These are phyloP conservation scores for Nicotiana obtusifolia DNA, from an alignment of 257 asterid genomes.

Conservation along the genomic window DNA sequence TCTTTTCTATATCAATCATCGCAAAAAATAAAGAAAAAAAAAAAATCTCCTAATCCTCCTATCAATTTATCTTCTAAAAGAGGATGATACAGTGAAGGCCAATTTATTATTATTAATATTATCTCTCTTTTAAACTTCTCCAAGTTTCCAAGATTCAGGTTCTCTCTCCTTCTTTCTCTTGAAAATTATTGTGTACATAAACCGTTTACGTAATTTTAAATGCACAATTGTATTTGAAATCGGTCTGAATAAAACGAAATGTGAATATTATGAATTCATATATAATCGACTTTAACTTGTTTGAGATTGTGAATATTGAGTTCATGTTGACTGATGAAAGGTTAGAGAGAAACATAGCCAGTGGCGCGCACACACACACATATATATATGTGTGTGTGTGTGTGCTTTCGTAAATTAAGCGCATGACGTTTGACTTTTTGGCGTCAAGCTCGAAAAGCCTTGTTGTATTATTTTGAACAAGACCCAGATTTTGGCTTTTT, in stretches of 20 bases:
- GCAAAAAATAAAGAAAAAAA: neutral
- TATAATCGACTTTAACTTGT: neutral
- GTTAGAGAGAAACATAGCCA: neutral
- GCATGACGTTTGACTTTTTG: too few relatives aligned
- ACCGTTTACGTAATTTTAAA: neutral
- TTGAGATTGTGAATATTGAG: neutral
- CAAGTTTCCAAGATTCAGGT: conserved; percentile 19
- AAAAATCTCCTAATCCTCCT: neutral
- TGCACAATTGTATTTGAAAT: neutral
- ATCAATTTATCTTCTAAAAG: neutral
- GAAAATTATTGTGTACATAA: neutral
- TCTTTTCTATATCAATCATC: neutral
- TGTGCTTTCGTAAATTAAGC: too few relatives aligned
- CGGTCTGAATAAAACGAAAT: neutral
- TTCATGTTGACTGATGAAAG: neutral
- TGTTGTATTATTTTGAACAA: too few relatives aligned
- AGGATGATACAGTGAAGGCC: neutral
- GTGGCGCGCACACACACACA: too few relatives aligned
- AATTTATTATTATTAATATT: neutral
- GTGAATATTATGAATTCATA: neutral
- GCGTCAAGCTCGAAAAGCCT: too few relatives aligned
- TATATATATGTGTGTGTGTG: too few relatives aligned
- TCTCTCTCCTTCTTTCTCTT: neutral
- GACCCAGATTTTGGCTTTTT: neutral
- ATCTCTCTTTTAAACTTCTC: neutral